Evolutionary conservation across 2,329 filamentous ascomycete genomes (phyloP).

Genomic region (Paraphaeosphaeria minitans): DNA sequence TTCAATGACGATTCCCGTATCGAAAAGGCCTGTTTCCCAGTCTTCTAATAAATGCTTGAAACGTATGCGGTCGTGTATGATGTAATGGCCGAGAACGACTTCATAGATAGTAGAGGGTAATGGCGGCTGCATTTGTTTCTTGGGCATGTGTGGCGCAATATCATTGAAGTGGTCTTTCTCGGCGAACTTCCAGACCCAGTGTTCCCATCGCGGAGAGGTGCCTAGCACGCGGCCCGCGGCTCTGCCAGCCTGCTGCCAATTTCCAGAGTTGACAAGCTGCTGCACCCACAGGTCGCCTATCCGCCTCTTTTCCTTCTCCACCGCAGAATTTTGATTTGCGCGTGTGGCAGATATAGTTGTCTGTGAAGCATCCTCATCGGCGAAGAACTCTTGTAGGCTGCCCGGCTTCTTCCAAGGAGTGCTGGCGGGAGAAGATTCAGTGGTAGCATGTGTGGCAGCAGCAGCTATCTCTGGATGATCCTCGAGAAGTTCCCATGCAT

Average conservation of each 20-base stretch:
- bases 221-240: conserved; percentile 83
- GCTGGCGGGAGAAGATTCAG: conserved; percentile 47
- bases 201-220: conserved; percentile 84
- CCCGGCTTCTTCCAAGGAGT: conserved; percentile 52
- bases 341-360: conserved; percentile 65
- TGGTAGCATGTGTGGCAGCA: conserved; percentile 44
- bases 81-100: conserved; percentile 85
- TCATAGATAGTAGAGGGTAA: conserved; percentile 86
- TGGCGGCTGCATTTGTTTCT: conserved; percentile 74
- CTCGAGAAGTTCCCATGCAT: conserved; percentile 88
- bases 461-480: conserved; percentile 76
- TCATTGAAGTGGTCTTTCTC: conserved; percentile 86
- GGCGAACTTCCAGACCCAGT: conserved; percentile 93
- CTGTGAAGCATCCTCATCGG: conserved; percentile 68
- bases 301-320: conserved; percentile 84
- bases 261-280: conserved; percentile 73
- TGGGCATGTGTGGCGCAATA: conserved; percentile 83
- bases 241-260: conserved; percentile 80
- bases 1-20: conserved; percentile 74
- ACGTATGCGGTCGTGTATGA: conserved; percentile 73
- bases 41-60: conserved; percentile 79
- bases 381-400: conserved; percentile 69
- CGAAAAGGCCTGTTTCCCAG: conserved; percentile 86
- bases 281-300: conserved; percentile 95
- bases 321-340: conserved; percentile 63